Conservation (phyloP, 2,329 filamentous ascomycete genomes). For the Claviceps sp. region DNA sequence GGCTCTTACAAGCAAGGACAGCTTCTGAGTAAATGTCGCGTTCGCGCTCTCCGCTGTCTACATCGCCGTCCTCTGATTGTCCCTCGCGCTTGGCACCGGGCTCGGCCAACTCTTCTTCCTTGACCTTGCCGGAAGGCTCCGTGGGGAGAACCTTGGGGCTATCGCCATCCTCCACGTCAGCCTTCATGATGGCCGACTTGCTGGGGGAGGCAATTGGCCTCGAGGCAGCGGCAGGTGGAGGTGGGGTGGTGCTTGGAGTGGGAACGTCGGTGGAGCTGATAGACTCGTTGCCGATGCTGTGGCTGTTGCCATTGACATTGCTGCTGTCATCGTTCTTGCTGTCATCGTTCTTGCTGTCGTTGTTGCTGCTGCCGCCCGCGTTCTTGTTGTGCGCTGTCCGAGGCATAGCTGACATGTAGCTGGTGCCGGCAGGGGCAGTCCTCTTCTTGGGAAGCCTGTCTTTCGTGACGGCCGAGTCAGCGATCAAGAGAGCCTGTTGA, state of each 20-base stretch:
- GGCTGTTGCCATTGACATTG: background rate
- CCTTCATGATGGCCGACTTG: constrained; percentile 57
- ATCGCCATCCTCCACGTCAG: constrained; percentile 62
- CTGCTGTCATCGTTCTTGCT: background rate
- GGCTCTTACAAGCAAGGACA: constrained; percentile 63
- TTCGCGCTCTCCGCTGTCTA: constrained; percentile 62
- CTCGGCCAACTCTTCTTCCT: constrained; percentile 52
- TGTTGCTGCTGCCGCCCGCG: constrained; percentile 21
- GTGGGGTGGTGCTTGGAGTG: constrained; percentile 56
- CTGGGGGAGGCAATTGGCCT: constrained; percentile 42
- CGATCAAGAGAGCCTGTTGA: constrained; percentile 82
- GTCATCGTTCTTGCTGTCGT: background rate
- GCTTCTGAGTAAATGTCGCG: constrained; percentile 92
- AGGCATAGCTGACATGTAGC: constrained; percentile 47
- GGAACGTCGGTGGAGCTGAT: constrained; percentile 45
- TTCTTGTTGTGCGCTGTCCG: constrained; percentile 53
- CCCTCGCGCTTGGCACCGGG: constrained; percentile 33
- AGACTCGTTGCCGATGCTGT: constrained; percentile 15
- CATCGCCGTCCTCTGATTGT: constrained; percentile 62
- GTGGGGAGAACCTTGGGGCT: constrained; percentile 66
- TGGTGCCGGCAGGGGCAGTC: constrained; percentile 38
- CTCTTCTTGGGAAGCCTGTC: constrained; percentile 57
- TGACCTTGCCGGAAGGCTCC: constrained; percentile 50
- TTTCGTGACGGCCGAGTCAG: constrained; percentile 65
- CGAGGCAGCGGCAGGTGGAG: constrained; percentile 27